These are phyloP conservation scores for Gymnopilus junonius DNA, from an alignment of 768 basidiomycete genomes.

Conservation along the genomic window DNA sequence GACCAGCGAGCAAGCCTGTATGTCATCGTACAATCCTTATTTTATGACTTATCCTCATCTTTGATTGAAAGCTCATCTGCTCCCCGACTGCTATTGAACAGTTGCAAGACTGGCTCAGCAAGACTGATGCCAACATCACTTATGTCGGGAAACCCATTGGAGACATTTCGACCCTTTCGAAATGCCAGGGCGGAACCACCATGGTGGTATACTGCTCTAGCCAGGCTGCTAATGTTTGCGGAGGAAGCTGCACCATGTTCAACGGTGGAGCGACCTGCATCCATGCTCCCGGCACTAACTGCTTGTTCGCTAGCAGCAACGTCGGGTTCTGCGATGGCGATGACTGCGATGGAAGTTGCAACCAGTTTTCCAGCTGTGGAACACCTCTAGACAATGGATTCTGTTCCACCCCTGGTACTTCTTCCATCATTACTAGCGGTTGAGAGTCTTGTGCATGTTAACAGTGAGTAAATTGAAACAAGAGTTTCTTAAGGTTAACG, in stretches of 20 bases:
- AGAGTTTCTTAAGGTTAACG: no score
- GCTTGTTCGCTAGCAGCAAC: conserved; percentile 33
- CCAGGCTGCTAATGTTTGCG: conserved; percentile 29
- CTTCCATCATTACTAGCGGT: conserved; percentile 22
- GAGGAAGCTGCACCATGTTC: conserved; percentile 35
- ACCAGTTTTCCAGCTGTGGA: no score
- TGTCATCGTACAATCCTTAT: neutral
- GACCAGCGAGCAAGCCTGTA: neutral
- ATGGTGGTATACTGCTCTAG: conserved; percentile 34
- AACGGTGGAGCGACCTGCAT: conserved; percentile 31
- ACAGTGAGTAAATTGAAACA: no score
- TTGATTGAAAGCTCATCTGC: neutral
- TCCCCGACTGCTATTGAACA: neutral
- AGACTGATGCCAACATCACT: conserved; percentile 6
- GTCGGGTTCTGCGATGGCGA: conserved; percentile 30
- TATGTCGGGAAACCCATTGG: neutral
- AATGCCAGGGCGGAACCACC: conserved; percentile 15
- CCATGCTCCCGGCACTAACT: conserved; percentile 30
- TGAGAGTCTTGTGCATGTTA: no score
- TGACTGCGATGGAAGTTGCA: conserved; percentile 28
- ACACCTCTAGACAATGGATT: conserved; percentile 28
- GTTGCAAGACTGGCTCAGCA: neutral
- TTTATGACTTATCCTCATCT: neutral
- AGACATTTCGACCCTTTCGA: neutral
- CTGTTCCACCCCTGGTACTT: conserved; percentile 33